Evolutionary conservation across 257 asterid genomes (phyloP).

Genomic region (Jaltomata sinuosa): DNA sequence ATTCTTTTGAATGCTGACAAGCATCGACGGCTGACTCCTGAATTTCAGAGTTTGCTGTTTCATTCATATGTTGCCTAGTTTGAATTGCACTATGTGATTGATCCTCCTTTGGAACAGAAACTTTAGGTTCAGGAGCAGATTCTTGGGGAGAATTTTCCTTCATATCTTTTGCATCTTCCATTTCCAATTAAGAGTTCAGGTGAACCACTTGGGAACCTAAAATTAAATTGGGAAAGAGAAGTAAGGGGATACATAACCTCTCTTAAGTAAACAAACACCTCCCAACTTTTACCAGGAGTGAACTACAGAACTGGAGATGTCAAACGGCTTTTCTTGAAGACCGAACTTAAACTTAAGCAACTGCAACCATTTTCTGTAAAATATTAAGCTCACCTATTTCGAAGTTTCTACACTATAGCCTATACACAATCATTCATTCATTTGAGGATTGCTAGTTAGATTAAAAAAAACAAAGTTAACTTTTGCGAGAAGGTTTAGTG

Average conservation of each 20-base stretch:
- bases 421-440: background rate
- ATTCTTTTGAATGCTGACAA: slow-evolving; percentile 9
- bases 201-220: slow-evolving; percentile 17
- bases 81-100: slow-evolving; percentile 19
- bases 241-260: background rate
- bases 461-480: background rate
- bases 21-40: background rate
- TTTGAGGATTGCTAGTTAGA: background rate
- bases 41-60: slow-evolving; percentile 9
- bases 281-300: background rate
- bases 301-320: background rate
- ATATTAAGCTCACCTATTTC: background rate
- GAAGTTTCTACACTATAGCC: background rate
- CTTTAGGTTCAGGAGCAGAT: slow-evolving; percentile 28
- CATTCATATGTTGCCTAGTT: slow-evolving; percentile 13
- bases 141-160: slow-evolving; percentile 28
- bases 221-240: background rate
- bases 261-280: background rate
- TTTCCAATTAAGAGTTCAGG: slow-evolving; percentile 22
- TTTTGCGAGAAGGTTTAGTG: background rate
- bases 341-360: background rate
- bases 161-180: slow-evolving; percentile 49
- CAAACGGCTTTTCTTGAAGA: background rate
- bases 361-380: background rate
- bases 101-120: slow-evolving; percentile 25